Evolutionary conservation across 1,284 basidiomycete species (phyloP), one percentile per base, ranked within the genome.

Genomic region (Rhodotorula glutinis): DNA sequence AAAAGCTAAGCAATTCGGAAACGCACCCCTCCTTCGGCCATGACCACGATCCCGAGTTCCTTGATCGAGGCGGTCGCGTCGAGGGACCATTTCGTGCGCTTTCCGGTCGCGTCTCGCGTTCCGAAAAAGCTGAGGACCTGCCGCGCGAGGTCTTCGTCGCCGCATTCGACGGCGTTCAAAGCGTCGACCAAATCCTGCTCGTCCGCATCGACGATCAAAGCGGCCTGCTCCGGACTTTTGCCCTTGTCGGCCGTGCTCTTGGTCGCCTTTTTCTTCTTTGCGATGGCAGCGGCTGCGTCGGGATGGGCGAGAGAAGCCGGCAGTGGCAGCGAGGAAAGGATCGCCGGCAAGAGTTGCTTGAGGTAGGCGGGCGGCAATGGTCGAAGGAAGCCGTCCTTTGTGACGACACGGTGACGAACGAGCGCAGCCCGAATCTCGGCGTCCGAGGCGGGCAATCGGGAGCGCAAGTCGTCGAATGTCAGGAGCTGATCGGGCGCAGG

Each of bases 91-190:
- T 77, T 80, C 4, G 52, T 57, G 63, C 51, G 52, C 66, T 60
- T 29, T 44, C 23, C 44, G 23, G 55, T 57, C 23, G 66, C 58
- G 7, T 56, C 66, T 1, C 88, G 76, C 2, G 80, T 78, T 4
- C 91, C 91, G 73, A 92, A 95, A 85, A 92, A 91, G 0, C 78
- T 76, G 81, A 94, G 85, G 14, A 93, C 82, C 73, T 91, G 88
- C 5, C 75, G 77, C 0, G 85, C 83, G 9, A 93, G 85, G 0
- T 82, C 86, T 14, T 58, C 62, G 43, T 86, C 82, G 0, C 64
- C 55, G 53, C 72, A 73, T 13, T 73, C 72, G 46, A 61, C 65
- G n/a, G 69, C 62, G 23, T 86, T 84, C 21, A 94, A 81, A 0
- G 85, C 79, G 2, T 82, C 79, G 3, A 82, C 76, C 30, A 93